phyloP scores from a whole-genome alignment of 148 eudicot species.

The Rhododendron ovatum region DNA sequence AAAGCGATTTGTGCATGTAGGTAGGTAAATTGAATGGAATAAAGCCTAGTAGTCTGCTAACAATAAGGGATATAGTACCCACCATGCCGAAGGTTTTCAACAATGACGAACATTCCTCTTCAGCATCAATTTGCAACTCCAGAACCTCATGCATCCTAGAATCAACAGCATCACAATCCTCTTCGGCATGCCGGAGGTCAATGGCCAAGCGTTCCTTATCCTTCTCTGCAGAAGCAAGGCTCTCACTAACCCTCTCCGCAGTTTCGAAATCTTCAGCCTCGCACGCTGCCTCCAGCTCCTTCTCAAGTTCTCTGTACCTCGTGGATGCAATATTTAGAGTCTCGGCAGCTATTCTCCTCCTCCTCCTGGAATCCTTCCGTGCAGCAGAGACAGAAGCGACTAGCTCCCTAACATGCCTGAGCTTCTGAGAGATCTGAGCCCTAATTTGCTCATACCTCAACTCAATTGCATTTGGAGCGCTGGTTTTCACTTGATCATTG shows the following conservation, averaged over 20 bases:
- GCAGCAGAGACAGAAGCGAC: constrained; percentile 42
- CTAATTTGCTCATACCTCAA: constrained; percentile 41
- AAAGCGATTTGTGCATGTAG: not conserved
- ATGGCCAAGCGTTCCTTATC: constrained; percentile 41
- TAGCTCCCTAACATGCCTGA: constrained; percentile 32
- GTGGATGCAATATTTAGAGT: constrained; percentile 38
- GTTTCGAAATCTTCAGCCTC: constrained; percentile 83
- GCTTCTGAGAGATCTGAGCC: constrained; percentile 43
- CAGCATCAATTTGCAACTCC: constrained; percentile 53
- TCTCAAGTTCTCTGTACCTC: constrained; percentile 54
- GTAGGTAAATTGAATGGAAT: not conserved
- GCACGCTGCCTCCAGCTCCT: constrained; percentile 70
- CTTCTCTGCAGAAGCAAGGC: constrained; percentile 59
- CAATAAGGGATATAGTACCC: constrained; percentile 4
- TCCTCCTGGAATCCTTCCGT: constrained; percentile 49
- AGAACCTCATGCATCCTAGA: constrained; percentile 58
- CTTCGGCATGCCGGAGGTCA: constrained; percentile 54
- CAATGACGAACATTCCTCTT: constrained; percentile 64
- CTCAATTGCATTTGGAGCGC: constrained; percentile 34
- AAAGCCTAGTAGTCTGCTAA: not conserved
- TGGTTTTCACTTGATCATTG: not conserved
- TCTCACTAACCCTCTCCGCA: constrained; percentile 67
- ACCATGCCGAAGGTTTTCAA: constrained; percentile 49
- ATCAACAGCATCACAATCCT: constrained; percentile 56
- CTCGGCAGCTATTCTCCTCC: constrained; percentile 65